phyloP scores from a whole-genome alignment of 331 rosid genomes.

The Acacia pycnantha region DNA sequence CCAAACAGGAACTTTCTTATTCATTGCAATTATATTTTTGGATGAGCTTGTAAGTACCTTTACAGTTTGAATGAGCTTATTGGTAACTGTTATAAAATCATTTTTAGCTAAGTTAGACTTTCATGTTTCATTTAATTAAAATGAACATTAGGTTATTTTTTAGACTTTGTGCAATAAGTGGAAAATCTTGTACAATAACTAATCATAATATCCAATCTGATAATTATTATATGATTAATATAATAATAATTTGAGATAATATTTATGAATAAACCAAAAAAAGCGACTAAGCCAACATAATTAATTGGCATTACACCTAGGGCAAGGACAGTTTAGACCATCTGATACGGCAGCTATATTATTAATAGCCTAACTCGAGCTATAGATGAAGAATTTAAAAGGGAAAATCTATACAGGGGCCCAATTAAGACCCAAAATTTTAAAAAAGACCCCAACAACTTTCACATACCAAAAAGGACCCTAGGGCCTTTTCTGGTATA shows the following conservation, averaged over 20 bases:
- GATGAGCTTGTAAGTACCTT: too few species aligned
- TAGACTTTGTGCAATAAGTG: not conserved
- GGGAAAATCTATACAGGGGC: too few species aligned
- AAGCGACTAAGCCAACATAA: not conserved
- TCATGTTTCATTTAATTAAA: not conserved
- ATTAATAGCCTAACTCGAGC: too few species aligned
- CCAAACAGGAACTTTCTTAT: too few species aligned
- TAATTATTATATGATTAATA: too few species aligned
- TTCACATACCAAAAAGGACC: too few species aligned
- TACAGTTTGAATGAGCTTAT: not conserved
- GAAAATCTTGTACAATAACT: not conserved
- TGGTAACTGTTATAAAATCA: not conserved
- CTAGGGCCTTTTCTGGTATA: too few species aligned
- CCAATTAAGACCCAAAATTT: too few species aligned
- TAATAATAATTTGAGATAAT: not conserved
- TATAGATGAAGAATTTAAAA: not conserved
- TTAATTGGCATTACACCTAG: not conserved
- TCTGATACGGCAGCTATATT: not conserved
- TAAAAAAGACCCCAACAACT: too few species aligned
- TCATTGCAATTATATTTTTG: not conserved
- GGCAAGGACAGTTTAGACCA: not conserved
- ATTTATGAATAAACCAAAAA: not conserved
- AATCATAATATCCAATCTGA: too few species aligned
- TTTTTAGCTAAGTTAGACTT: too few species aligned
- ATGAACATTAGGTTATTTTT: not conserved